These are phyloP conservation scores for Elaeis guineensis DNA, from an alignment of 176 grass and related monocot genomes.

Conservation along the genomic window DNA sequence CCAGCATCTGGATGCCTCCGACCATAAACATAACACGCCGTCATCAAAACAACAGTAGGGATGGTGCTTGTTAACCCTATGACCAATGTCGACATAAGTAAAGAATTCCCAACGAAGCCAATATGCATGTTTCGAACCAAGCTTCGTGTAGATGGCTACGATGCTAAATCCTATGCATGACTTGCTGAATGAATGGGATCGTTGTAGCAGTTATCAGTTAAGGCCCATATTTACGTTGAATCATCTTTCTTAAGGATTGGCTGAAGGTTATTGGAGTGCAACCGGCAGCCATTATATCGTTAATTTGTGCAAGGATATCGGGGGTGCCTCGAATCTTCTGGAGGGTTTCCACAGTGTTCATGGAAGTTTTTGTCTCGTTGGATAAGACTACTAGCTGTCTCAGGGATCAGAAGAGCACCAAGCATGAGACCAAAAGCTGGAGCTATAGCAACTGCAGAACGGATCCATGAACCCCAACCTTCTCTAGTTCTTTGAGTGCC, in stretches of 20 bases:
- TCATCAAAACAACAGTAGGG: constrained; percentile 50
- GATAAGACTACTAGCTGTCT: no score
- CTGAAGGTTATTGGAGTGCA: constrained; percentile 22
- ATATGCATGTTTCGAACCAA: constrained; percentile 48
- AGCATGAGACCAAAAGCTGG: constrained; percentile 55
- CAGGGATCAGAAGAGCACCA: no score
- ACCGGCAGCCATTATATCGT: constrained; percentile 51
- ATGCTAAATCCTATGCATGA: constrained; percentile 52
- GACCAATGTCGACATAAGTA: constrained; percentile 41
- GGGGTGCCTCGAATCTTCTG: constrained; percentile 41
- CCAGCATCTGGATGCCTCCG: constrained; percentile 62
- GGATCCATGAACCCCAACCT: constrained; percentile 69
- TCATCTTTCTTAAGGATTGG: constrained; percentile 40
- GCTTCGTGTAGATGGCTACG: constrained; percentile 46
- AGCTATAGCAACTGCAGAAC: constrained; percentile 48
- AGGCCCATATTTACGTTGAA: constrained; percentile 59
- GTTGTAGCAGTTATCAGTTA: constrained; percentile 44
- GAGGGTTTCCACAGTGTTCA: constrained; percentile 25
- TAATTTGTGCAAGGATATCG: constrained; percentile 48
- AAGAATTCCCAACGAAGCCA: constrained; percentile 34
- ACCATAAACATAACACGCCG: constrained; percentile 46
- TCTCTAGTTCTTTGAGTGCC: constrained; percentile 22
- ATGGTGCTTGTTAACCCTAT: constrained; percentile 41
- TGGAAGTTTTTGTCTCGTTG: constrained; percentile 7
- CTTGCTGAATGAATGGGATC: constrained; percentile 59